Evolutionary conservation across 2,329 filamentous ascomycete species (phyloP).

Genomic region (Fusarium phyllophilum): DNA sequence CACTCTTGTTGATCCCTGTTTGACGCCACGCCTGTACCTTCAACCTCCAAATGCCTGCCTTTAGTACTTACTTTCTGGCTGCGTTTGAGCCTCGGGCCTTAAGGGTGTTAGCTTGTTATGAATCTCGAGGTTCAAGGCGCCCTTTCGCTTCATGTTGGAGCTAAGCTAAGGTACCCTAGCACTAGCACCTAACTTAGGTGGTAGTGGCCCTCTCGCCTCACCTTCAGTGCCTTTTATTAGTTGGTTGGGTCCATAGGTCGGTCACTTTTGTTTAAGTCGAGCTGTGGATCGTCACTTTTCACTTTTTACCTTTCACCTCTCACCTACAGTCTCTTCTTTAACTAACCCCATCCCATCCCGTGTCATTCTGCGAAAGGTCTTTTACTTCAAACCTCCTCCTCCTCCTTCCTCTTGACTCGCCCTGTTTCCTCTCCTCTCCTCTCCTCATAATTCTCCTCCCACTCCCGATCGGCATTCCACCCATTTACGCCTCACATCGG

Average conservation of each 20-base stretch:
- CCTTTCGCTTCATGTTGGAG: constrained; percentile 20
- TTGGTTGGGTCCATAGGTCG: constrained; percentile 8
- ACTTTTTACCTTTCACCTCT: constrained; percentile 36
- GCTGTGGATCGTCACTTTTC: constrained; percentile 45
- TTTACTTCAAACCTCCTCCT: constrained; percentile 20
- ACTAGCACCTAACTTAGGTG: background rate
- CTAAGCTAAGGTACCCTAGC: constrained; percentile 29
- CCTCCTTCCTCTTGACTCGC: constrained; percentile 10
- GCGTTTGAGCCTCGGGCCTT: constrained; percentile 23
- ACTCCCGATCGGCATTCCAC: background rate
- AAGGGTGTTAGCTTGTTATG: constrained; percentile 22
- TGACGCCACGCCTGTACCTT: background rate
- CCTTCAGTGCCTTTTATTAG: constrained; percentile 14
- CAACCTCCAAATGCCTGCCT: background rate
- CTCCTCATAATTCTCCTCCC: constrained; percentile 15
- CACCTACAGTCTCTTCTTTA: background rate
- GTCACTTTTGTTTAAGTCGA: constrained; percentile 16
- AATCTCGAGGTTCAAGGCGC: constrained; percentile 9
- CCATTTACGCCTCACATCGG: constrained; percentile 2
- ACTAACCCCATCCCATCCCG: constrained; percentile 11
- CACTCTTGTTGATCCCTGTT: constrained; percentile 18
- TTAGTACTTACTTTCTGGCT: background rate
- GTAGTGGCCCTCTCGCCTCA: constrained; percentile 25
- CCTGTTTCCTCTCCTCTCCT: constrained; percentile 1
- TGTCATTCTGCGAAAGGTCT: constrained; percentile 3